These are phyloP conservation scores for Barbarea vulgaris DNA, from an alignment of 345 rosid species.

Conservation along the genomic window DNA sequence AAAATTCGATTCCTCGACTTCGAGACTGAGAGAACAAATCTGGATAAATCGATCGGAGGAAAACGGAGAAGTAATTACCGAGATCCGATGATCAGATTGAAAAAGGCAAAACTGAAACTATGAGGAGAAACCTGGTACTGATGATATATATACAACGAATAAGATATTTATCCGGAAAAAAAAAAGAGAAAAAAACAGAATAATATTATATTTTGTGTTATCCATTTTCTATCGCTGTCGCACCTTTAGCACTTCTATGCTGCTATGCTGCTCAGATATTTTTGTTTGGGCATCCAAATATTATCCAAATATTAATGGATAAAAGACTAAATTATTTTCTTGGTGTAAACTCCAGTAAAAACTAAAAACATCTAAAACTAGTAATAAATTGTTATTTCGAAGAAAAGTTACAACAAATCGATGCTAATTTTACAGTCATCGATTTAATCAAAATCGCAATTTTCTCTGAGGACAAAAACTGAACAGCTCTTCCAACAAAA, in stretches of 20 bases:
- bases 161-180: not conserved
- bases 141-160: not conserved
- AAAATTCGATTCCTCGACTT: not conserved
- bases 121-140: constrained; percentile 27
- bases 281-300: not conserved
- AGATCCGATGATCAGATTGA: constrained; percentile 34
- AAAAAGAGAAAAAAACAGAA: not conserved
- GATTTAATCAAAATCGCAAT: constrained; percentile 13
- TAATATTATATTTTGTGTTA: not conserved
- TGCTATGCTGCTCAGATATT: constrained; percentile 18
- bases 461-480: not conserved
- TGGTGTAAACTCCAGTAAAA: not conserved
- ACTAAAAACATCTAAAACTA: not conserved
- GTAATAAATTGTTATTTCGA: not conserved
- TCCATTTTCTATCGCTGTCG: constrained; percentile 1
- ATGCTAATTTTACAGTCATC: constrained; percentile 17
- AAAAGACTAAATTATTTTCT: not conserved
- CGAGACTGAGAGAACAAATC: constrained; percentile 15
- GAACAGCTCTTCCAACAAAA: constrained; percentile 1
- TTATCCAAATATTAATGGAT: not conserved
- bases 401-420: not conserved
- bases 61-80: constrained; percentile 24
- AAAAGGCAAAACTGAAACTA: constrained; percentile 1
- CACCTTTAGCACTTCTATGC: constrained; percentile 19
- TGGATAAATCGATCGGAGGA: constrained; percentile 15